phyloP scores from a whole-genome alignment of 441 rosid species.

The Populus trichocarpa region DNA sequence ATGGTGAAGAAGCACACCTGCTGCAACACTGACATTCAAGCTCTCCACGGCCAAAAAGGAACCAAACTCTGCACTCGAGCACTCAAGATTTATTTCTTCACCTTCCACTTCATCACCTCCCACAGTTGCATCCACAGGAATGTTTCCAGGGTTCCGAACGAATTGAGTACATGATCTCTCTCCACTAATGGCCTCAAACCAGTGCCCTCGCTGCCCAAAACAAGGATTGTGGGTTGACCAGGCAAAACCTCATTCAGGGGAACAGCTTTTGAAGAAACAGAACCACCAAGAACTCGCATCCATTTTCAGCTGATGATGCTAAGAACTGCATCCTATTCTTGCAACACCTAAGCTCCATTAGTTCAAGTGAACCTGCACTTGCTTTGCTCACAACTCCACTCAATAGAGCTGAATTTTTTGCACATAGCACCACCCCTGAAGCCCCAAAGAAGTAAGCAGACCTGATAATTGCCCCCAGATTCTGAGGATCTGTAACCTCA shows the following conservation, averaged over 20 bases:
- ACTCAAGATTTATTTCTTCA: slow-evolving; percentile 23
- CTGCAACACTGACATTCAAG: slow-evolving; percentile 98
- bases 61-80: slow-evolving; percentile 38
- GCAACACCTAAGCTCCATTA: slow-evolving; percentile 93
- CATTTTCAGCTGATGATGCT: slow-evolving; percentile 74
- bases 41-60: slow-evolving; percentile 94
- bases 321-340: slow-evolving; percentile 98
- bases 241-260: slow-evolving; percentile 58
- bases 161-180: slow-evolving; percentile 80
- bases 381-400: slow-evolving; percentile 98
- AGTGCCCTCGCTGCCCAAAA: slow-evolving; percentile 89
- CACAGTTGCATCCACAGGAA: slow-evolving; percentile 36
- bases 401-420: slow-evolving; percentile 89
- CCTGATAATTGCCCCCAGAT: slow-evolving; percentile 88
- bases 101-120: slow-evolving; percentile 35
- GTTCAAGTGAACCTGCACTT: slow-evolving; percentile 90
- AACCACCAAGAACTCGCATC: slow-evolving; percentile 94
- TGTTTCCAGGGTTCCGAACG: slow-evolving; percentile 69
- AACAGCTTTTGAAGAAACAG: slow-evolving; percentile 68
- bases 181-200: slow-evolving; percentile 94
- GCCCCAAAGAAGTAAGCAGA: slow-evolving; percentile 96
- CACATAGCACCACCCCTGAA: slow-evolving; percentile 80
- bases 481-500: slow-evolving; percentile 94
- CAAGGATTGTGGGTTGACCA: slow-evolving; percentile 80
- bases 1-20: slow-evolving; percentile 94